Evolutionary conservation across 768 basidiomycete species (phyloP).

Genomic region (Naganishia friedmannii): DNA sequence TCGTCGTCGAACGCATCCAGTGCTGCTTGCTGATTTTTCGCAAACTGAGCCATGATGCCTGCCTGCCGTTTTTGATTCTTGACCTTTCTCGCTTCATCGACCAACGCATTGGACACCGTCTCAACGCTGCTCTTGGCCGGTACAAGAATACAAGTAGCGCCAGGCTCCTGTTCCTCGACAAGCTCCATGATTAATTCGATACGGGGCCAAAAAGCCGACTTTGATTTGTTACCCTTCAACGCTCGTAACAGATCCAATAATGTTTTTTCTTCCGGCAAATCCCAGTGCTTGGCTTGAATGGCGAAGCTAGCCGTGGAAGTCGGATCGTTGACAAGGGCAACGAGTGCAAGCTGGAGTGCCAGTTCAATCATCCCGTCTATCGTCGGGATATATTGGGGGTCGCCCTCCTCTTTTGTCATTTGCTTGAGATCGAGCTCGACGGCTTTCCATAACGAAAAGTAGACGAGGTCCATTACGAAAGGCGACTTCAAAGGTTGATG

Average conservation of each 20-base stretch:
- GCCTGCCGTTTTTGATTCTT: slow-evolving; percentile 88
- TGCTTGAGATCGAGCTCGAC: slow-evolving; percentile 35
- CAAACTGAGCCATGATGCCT: slow-evolving; percentile 93
- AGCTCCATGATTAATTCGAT: slow-evolving; percentile 70
- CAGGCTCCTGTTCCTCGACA: slow-evolving; percentile 60
- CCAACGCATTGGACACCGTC: slow-evolving; percentile 48
- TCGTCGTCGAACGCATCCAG: slow-evolving; percentile 67
- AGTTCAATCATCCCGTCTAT: slow-evolving; percentile 87
- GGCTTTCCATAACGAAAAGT: slow-evolving; percentile 75
- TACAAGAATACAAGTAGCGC: slow-evolving; percentile 56
- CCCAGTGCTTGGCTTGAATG: neutral
- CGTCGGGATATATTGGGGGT: slow-evolving; percentile 39
- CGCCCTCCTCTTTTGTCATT: slow-evolving; percentile 36
- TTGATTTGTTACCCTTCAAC: slow-evolving; percentile 71
- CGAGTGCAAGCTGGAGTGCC: slow-evolving; percentile 77
- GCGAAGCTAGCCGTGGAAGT: slow-evolving; percentile 5
- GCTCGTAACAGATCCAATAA: slow-evolving; percentile 70
- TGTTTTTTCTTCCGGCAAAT: slow-evolving; percentile 45
- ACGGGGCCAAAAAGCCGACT: slow-evolving; percentile 67
- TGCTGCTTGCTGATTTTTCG: slow-evolving; percentile 83
- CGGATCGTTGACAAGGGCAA: slow-evolving; percentile 57
- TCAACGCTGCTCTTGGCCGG: slow-evolving; percentile 55
- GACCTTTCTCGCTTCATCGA: slow-evolving; percentile 67
- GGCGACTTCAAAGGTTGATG: slow-evolving; percentile 66
- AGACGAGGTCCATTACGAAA: slow-evolving; percentile 73